A percentile compares a stretch with the other conserved stretches of the same genome.
phyloP scores from a whole-genome alignment of 257 asterid genomes.

The Mitragyna speciosa region DNA sequence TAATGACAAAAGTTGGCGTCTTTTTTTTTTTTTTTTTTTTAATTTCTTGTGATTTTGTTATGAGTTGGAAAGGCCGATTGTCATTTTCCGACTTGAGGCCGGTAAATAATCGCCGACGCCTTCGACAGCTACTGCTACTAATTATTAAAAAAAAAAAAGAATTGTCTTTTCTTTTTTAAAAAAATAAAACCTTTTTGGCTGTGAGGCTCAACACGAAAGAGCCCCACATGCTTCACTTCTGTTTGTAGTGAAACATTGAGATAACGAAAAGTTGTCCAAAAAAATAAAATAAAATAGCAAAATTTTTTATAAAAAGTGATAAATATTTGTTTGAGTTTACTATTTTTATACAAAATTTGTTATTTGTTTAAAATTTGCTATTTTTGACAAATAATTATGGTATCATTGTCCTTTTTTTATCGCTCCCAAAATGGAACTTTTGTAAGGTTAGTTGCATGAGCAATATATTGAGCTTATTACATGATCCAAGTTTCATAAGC shows the following conservation, averaged over 20 bases:
- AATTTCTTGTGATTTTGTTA: conserved; percentile 7
- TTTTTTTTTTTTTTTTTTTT: conserved; percentile 5
- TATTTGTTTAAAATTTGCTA: too few species aligned
- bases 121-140: conserved; percentile 2
- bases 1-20: conserved; percentile 20
- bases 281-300: too few species aligned
- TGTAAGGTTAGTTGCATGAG: conserved; percentile 15
- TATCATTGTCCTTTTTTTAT: background rate
- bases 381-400: too few species aligned
- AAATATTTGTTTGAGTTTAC: too few species aligned
- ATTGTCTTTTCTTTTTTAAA: background rate
- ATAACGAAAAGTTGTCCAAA: too few species aligned
- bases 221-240: too few species aligned
- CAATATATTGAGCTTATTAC: background rate
- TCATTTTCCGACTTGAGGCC: conserved; percentile 11
- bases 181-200: too few species aligned
- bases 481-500: background rate
- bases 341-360: too few species aligned
- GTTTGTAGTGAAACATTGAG: too few species aligned
- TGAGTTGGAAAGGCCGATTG: conserved; percentile 22
- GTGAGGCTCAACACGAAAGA: too few species aligned
- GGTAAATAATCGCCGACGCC: conserved; percentile 23
- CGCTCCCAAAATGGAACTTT: background rate
- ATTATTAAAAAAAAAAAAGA: background rate
- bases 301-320: too few species aligned